Evolutionary conservation across 495 filamentous ascomycete species (phyloP).

Genomic region (Aspergillus nanangensis): DNA sequence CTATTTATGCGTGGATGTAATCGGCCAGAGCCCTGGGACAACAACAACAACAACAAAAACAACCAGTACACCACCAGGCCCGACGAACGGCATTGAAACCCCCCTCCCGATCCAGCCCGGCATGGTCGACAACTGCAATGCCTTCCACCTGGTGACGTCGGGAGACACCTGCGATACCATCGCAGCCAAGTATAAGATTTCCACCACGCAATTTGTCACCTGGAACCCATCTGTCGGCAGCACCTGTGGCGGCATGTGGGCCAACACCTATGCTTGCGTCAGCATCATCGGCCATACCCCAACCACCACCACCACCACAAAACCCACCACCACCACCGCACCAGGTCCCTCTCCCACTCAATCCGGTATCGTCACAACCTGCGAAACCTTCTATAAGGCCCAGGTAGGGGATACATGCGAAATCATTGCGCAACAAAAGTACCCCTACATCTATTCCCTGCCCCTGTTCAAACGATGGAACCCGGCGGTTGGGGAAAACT

Average conservation of each 20-base stretch:
- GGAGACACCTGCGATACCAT: background rate
- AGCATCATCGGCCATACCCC: background rate
- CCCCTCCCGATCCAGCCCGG: background rate
- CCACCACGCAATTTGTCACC: background rate
- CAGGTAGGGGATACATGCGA: background rate
- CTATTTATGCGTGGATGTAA: background rate
- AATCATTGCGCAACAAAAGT: background rate
- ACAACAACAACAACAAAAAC: background rate
- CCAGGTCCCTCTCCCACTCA: background rate
- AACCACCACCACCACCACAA: background rate
- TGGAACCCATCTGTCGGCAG: background rate
- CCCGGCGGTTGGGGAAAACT: background rate
- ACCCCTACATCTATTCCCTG: background rate
- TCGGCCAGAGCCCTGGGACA: too few species aligned
- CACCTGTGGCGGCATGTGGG: background rate
- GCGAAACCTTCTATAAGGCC: background rate
- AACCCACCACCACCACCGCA: background rate
- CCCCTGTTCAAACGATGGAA: background rate
- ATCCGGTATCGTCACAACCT: background rate
- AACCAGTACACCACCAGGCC: background rate
- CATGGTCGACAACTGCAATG: background rate
- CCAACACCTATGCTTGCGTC: background rate
- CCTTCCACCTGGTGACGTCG: background rate
- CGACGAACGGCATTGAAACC: too few species aligned
- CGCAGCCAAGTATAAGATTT: background rate